These are phyloP conservation scores for Magnaporthiopsis incrustans DNA, from an alignment of 2,329 filamentous ascomycete species.

Conservation along the genomic window DNA sequence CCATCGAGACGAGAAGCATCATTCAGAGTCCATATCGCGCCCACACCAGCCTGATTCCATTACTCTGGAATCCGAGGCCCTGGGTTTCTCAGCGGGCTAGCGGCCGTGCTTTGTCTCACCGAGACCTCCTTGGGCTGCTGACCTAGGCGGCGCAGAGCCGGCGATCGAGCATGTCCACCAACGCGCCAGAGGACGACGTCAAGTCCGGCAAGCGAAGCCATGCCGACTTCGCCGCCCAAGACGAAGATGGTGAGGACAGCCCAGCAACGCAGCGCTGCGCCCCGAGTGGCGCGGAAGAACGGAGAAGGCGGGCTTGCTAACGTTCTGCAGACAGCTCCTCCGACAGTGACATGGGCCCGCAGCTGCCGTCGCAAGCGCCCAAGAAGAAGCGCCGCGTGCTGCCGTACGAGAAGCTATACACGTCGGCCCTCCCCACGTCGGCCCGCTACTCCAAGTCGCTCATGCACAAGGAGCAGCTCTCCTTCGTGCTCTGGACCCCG, in stretches of 20 bases:
- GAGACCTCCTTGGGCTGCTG: neutral
- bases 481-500: conserved; percentile 81
- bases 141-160: neutral
- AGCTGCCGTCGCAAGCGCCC: conserved; percentile 76
- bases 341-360: conserved; percentile 88
- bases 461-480: conserved; percentile 96
- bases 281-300: neutral
- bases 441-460: conserved; percentile 85
- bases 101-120: neutral
- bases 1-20: neutral
- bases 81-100: neutral
- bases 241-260: conserved; percentile 29
- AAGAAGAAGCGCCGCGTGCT: conserved; percentile 90
- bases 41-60: neutral
- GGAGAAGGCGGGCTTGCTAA: conserved; percentile 2
- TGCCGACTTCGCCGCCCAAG: conserved; percentile 42
- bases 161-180: conserved; percentile 21
- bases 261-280: neutral
- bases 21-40: neutral
- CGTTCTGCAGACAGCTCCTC: conserved; percentile 55
- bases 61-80: neutral
- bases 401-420: conserved; percentile 90
- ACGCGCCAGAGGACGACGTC: conserved; percentile 19
- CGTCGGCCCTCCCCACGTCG: conserved; percentile 78
- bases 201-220: conserved; percentile 47